These are phyloP conservation scores for Fusarium pininemorale DNA, from an alignment of 2,329 filamentous ascomycete genomes.

Conservation along the genomic window DNA sequence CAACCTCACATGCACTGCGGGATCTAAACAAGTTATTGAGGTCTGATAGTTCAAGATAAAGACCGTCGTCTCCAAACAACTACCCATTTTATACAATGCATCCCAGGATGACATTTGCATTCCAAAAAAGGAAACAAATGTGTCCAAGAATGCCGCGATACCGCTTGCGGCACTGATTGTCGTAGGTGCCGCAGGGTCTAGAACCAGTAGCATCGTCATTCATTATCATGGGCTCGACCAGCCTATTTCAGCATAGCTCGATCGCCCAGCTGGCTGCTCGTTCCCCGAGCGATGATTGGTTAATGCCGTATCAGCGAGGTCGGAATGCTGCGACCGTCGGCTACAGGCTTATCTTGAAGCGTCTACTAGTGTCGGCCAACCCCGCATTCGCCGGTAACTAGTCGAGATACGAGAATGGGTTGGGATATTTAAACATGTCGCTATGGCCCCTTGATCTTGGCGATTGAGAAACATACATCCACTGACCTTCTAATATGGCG, in stretches of 20 bases:
- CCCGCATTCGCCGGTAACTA: neutral
- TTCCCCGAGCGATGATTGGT: neutral
- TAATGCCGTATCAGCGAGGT: neutral
- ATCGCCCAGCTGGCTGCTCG: neutral
- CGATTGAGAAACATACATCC: no score
- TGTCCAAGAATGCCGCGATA: neutral
- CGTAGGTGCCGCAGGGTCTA: neutral
- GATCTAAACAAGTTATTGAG: neutral
- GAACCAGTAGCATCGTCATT: neutral
- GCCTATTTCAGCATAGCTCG: neutral
- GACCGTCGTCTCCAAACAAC: neutral
- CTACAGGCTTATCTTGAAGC: neutral
- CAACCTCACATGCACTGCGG: rapidly evolving
- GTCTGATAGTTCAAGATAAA: neutral
- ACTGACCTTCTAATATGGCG: neutral
- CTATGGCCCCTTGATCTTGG: neutral
- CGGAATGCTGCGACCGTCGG: neutral
- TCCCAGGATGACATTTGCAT: neutral
- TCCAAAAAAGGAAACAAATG: neutral
- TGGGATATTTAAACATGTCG: neutral
- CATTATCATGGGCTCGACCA: neutral
- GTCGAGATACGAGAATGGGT: neutral
- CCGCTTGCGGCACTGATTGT: neutral
- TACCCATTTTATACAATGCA: neutral
- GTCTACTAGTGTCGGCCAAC: neutral